Evolutionary conservation across 805 yeast genomes (phyloP).

Genomic region (Lachancea sp.): DNA sequence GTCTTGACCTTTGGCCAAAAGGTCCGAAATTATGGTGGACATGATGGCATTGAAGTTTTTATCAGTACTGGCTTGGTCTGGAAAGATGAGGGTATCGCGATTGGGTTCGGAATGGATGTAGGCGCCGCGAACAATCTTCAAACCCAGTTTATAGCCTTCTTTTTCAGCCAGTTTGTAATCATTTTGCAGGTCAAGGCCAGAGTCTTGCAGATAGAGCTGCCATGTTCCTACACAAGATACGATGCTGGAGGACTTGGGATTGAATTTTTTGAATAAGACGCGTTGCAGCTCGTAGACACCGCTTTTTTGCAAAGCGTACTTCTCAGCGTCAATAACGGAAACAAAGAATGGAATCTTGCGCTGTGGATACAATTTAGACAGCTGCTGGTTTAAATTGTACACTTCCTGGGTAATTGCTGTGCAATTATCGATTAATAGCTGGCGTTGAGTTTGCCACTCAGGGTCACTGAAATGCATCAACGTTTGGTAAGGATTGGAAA

Average conservation of each 20-base stretch:
- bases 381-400: slow-evolving; percentile 43
- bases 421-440: slow-evolving; percentile 59
- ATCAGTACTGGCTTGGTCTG: slow-evolving; percentile 77
- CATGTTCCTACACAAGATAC: slow-evolving; percentile 81
- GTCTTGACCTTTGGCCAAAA: slow-evolving; percentile 40
- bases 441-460: slow-evolving; percentile 47
- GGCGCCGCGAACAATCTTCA: slow-evolving; percentile 93
- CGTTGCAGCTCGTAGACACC: slow-evolving; percentile 91
- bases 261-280: slow-evolving; percentile 65
- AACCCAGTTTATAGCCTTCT: slow-evolving; percentile 64
- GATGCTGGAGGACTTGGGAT: slow-evolving; percentile 46
- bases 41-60: slow-evolving; percentile 66
- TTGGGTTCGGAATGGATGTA: slow-evolving; percentile 84
- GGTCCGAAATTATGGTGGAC: slow-evolving; percentile 50
- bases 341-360: slow-evolving; percentile 69
- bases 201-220: slow-evolving; percentile 82
- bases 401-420: slow-evolving; percentile 53
- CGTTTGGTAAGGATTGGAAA: slow-evolving; percentile 67
- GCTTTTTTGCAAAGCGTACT: slow-evolving; percentile 67
- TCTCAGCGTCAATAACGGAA: slow-evolving; percentile 87
- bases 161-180: slow-evolving; percentile 62
- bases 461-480: slow-evolving; percentile 55
- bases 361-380: slow-evolving; percentile 48
- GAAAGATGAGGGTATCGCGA: slow-evolving; percentile 60
- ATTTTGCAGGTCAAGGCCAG: slow-evolving; percentile 49